Base-by-base conservation (phyloP, 2,329 filamentous ascomycete species). In the Pestalotiopsis sp. region DNA sequence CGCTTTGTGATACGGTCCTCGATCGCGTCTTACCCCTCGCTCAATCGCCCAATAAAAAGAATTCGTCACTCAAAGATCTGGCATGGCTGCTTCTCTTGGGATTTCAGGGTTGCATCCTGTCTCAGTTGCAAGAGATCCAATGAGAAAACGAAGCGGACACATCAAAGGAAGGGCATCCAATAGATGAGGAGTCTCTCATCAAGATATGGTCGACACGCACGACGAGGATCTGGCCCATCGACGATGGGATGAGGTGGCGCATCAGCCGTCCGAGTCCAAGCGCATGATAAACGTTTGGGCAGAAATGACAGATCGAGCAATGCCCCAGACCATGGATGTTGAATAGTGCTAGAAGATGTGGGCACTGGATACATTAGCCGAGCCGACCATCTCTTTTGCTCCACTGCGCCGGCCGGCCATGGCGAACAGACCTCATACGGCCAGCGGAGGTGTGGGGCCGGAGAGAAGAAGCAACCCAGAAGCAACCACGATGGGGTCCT, bases 71-170 rank as follows among this genome's bases (percentile, higher is more conserved):
- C 38, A 40, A 20, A 20, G 30, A 63, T 10, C 20, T 63, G n/a
- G 60, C 38, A 63, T 13, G 60, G 39, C 20, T 63, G 60, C 60
- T 7, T 63, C 24, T 63, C 60, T 24, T 48, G 60, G 60, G 44
- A 52, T 20, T n/a, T 9, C 17, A 52, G 44, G 44, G 44, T 52
- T 52, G 44, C 44, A 52, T 52, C 44, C n/a, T 52, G 17, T 52
- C 20, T 52, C 44, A 52, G 44, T 20, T n/a, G 44, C 20, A 20
- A n/a, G 17, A 20, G 44, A n/a, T 9, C 44, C 44, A 52, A 48
- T n/a, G 40, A 48, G 40, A 48, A 14, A 48, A 48, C 40, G 40
- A 48, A 48, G 40, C 44, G 17, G 6, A 52, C 17, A n/a, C 44
- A 52, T 52, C 14, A 20, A 52, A 52, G 6, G 20, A n/a, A 10